Evolutionary conservation across 352 stramenopile species (phyloP), one percentile per base, ranked within the genome.

Genomic region (Phytophthora macrochlamydospora): DNA sequence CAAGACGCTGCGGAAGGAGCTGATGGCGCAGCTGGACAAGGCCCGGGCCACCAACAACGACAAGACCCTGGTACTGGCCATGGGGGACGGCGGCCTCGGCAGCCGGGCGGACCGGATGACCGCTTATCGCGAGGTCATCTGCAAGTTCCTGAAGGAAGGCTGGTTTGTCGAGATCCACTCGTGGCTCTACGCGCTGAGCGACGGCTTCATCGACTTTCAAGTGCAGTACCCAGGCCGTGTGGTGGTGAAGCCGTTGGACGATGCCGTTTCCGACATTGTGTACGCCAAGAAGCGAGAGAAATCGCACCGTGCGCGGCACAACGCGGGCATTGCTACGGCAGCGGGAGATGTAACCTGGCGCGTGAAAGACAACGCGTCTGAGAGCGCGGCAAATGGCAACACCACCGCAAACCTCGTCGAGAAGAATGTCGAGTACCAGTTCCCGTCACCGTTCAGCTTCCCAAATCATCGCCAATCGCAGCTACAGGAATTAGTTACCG

Each of bases 101-200:
- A 57, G 13, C 28, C 29, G 31, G 13, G 32, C n/a, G 8, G 28
- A 18, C 32, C 59, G 67, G 18, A 52, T 43, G 56, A 56, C 43
- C 2, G 61, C 53, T 4, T 65, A 57, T 32, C 56, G 68, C 28
- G 56, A 75, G 18, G 48, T 62, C 7, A 24, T 71, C 29, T 53
- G 37, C 24, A 67, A 71, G 33, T 67, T 75, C 14, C 38, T 74
- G 13, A 51, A 58, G 2, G 28, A 63, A 31, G 38, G 51, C 0
- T 74, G 67, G 62, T 52, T 54, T 9, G 56, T 74, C 12, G 67
- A 74, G 52, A 67, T 74, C 28, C 60, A 74, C 46, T 35, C 61
- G 40, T 74, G 67, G 67, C 45, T 74, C 28, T 62, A 60, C 9
- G 37, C 66, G 9, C 29, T 74, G 32, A 67, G 56, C 42, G 67